Conservation (phyloP, 805 yeast species). For the Yueomyces sp. region DNA sequence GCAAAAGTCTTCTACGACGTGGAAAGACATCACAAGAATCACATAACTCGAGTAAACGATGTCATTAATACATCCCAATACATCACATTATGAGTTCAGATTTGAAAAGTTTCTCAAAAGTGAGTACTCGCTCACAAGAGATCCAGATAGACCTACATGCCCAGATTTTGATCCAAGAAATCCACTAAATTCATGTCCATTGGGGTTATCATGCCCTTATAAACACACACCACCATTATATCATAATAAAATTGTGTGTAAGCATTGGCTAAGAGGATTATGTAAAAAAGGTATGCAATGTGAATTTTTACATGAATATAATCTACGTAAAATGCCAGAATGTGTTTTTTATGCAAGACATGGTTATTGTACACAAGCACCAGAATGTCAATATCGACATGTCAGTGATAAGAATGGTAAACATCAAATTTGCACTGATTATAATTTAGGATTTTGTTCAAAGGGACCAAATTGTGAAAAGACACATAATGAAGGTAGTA, state of each 20-base stretch:
- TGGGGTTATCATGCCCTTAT: conserved; percentile 74
- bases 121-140: conserved; percentile 71
- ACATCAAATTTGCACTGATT: conserved; percentile 68
- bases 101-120: conserved; percentile 74
- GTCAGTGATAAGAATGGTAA: conserved; percentile 52
- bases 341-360: conserved; percentile 73
- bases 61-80: conserved; percentile 25
- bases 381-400: conserved; percentile 88
- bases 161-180: conserved; percentile 31
- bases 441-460: conserved; percentile 81
- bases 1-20: no score
- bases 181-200: conserved; percentile 45
- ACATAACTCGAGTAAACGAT: background rate
- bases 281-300: conserved; percentile 96
- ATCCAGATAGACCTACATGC: conserved; percentile 85
- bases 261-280: conserved; percentile 95
- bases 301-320: conserved; percentile 91
- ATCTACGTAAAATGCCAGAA: conserved; percentile 91
- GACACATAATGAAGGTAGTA: conserved; percentile 44
- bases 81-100: conserved; percentile 34
- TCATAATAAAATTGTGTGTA: conserved; percentile 77
- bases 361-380: conserved; percentile 81
- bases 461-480: conserved; percentile 78
- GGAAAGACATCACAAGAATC: no score
- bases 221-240: conserved; percentile 64